Percentiles rank a stretch among this genome's conserved stretches.
phyloP scores from a whole-genome alignment of 2,329 filamentous ascomycete genomes.

The Elsinoe australis region DNA sequence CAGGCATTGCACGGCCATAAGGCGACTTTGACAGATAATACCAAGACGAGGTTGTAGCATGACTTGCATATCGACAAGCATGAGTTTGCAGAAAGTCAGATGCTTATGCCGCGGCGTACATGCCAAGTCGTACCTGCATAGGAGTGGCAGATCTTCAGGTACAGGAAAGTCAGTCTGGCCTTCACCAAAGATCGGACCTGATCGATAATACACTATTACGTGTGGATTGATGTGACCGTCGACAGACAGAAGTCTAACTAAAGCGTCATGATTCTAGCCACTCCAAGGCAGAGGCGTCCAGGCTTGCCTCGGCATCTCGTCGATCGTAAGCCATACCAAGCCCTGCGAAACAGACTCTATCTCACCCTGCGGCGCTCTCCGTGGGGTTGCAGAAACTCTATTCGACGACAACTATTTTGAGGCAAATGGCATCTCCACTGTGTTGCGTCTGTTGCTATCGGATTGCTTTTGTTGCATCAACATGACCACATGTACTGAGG shows the following conservation, averaged over 20 bases:
- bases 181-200: neutral
- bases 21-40: too few species aligned
- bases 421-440: conserved; percentile 1
- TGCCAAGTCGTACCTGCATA: neutral
- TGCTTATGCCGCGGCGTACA: neutral
- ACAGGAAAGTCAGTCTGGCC: neutral
- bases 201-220: neutral
- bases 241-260: neutral
- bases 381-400: conserved; percentile 6
- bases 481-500: conserved; percentile 11
- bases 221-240: neutral
- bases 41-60: too few species aligned
- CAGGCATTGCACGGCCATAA: neutral
- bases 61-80: too few species aligned
- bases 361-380: conserved; percentile 10
- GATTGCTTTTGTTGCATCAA: conserved; percentile 9
- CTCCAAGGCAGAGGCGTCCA: neutral
- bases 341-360: neutral
- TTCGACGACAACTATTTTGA: conserved; percentile 3
- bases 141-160: neutral
- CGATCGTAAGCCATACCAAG: conserved; percentile 2
- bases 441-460: neutral
- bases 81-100: too few species aligned
- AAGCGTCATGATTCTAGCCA: too few species aligned
- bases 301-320: neutral